These are phyloP conservation scores for Coniochaeta prunicola DNA, from an alignment of 2,329 filamentous ascomycete genomes.

Conservation along the genomic window DNA sequence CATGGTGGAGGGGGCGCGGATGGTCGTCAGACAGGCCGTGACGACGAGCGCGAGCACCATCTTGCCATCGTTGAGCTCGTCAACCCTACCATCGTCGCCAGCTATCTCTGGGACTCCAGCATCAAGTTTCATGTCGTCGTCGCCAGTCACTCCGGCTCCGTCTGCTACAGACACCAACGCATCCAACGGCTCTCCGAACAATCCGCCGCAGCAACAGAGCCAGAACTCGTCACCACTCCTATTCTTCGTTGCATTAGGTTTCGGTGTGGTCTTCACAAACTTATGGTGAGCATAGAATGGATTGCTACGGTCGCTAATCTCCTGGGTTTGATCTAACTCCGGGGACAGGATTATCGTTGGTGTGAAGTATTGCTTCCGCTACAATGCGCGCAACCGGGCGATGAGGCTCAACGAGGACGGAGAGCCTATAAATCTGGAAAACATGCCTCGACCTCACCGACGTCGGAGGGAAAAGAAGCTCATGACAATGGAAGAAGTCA, in stretches of 20 bases:
- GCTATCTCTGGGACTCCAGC: background rate
- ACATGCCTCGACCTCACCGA: constrained; percentile 78
- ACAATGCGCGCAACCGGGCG: constrained; percentile 87
- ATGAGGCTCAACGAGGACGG: constrained; percentile 71
- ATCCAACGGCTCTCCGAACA: background rate
- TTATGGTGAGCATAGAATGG: constrained; percentile 67
- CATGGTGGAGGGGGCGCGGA: constrained; percentile 16
- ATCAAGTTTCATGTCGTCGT: background rate
- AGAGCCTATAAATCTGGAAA: constrained; percentile 80
- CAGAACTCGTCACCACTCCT: constrained; percentile 61
- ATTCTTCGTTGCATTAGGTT: constrained; percentile 93
- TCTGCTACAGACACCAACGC: background rate
- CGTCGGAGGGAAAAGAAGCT: constrained; percentile 93
- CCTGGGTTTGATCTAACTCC: constrained; percentile 7
- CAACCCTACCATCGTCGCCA: background rate
- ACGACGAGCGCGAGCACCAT: constrained; percentile 3
- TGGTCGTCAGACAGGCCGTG: constrained; percentile 18
- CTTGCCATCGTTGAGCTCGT: background rate
- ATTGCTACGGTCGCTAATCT: background rate
- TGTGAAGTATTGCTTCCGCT: constrained; percentile 98
- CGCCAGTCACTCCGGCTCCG: background rate
- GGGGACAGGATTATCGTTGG: constrained; percentile 89
- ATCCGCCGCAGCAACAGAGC: constrained; percentile 14
- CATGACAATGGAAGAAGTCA: constrained; percentile 99
- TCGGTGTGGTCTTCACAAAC: constrained; percentile 98